Percentiles rank a stretch among this genome's conserved stretches.
phyloP scores from a whole-genome alignment of 202 grass and related monocot genomes.

The Cymbopogon flexuosus region DNA sequence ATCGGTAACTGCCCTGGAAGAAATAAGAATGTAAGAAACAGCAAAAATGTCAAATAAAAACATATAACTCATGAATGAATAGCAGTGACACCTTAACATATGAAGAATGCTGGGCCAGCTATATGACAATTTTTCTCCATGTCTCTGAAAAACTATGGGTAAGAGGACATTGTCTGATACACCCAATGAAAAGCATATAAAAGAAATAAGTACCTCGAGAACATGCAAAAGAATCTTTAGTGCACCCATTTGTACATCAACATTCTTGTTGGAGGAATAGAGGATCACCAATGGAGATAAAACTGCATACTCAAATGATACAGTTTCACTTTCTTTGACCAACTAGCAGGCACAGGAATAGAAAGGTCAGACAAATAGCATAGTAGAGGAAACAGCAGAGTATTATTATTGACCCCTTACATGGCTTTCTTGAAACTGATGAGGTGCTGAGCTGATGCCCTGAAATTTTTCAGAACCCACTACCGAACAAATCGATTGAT shows the following conservation, averaged over 20 bases:
- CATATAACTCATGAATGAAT: conserved; percentile 24
- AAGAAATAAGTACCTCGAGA: conserved; percentile 69
- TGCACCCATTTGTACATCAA: conserved; percentile 77
- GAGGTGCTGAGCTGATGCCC: conserved; percentile 50
- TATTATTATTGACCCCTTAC: conserved; percentile 34
- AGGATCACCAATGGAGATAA: conserved; percentile 79
- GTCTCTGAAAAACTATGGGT: conserved; percentile 64
- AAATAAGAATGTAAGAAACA: conserved; percentile 41
- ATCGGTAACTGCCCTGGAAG: conserved; percentile 71
- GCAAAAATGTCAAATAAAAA: conserved; percentile 22
- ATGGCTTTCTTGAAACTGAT: conserved; percentile 48
- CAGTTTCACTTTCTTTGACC: conserved; percentile 56
- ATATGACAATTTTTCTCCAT: conserved; percentile 83
- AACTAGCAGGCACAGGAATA: conserved; percentile 49
- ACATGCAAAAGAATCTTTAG: conserved; percentile 99
- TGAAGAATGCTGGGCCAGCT: conserved; percentile 88
- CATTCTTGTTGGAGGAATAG: conserved; percentile 74
- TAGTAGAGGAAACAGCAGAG: neutral
- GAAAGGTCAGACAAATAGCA: conserved; percentile 42
- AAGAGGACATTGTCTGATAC: conserved; percentile 31
- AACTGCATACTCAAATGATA: conserved; percentile 83
- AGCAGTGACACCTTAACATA: conserved; percentile 72
- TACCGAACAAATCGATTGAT: conserved; percentile 94
- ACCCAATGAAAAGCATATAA: conserved; percentile 23
- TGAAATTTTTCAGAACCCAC: conserved; percentile 86